Base-by-base conservation (phyloP, 2,329 filamentous ascomycete species). In the Chaetothyriales sp. region DNA sequence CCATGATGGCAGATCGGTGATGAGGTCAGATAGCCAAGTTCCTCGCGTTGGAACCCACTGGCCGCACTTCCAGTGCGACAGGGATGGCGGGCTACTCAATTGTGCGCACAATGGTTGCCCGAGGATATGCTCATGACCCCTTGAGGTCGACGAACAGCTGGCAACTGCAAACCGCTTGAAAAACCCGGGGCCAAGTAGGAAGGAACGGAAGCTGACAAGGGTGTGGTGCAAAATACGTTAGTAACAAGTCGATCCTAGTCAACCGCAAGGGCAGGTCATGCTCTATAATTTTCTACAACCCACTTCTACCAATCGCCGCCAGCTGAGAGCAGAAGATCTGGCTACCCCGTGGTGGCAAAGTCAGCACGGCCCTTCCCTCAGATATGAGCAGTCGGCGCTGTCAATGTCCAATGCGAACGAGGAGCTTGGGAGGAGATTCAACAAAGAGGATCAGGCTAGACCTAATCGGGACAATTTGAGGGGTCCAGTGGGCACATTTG, bases 1-100 rank as follows among this genome's bases (percentile, higher is more conserved):
- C 71, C 71, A 73, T 73, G 51, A 54, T 67, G 56, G 49, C 7
- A 48, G 15, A 49, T 33, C 33, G 15, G 5, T 10, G 33, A 40
- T 15, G 33, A 15, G 33, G 33, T 40, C 33, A 15, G 33, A 15
- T 10, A 10, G 10, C 10, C 33, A 15, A 13, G 33, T 15, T 15
- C 10, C 2, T 40, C 10, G 33, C 33, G 10, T 13, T 40, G 33
- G 10, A 15, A 15, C 29, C 8, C 29, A 37, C 29, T 37, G 2
- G 29, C 13, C 29, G 29, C 29, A 37, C 29, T 13, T 7, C 13
- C 13, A 10, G 33, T 10, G 9, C 33, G 10, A 5, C 33, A 40
- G 15, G 10, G 33, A 40, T 15, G 33, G 33, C 33, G 15, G 33
- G 13, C 33, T 40, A 15, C 33, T 40, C 33, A 40, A 40, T 40